Evolutionary conservation across 257 asterid species (phyloP), one percentile per base, ranked within the genome.

Genomic region (Ilex asprella): DNA sequence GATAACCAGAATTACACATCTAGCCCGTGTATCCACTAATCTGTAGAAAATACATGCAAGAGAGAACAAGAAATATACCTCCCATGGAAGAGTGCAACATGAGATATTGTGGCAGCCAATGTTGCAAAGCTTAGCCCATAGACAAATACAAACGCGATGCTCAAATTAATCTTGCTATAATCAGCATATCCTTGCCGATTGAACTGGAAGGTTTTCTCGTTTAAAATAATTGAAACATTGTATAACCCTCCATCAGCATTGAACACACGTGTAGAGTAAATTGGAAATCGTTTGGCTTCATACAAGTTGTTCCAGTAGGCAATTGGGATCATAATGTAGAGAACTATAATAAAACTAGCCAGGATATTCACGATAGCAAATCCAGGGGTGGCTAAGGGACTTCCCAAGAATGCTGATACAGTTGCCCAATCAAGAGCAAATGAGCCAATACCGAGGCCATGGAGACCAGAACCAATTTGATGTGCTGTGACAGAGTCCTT

Each of bases 361-460:
- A 86, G 47, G 71, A 75, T 75, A 70, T 86, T 86, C 63, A 83
- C 39, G 3, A 86, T 76, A 27, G 94, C 90, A 59, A 86, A 86
- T 2, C 83, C 94, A 6, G 94, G 94, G 5, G 94, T 83, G 10
- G 88, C 94, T 2, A 86, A 55, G 0, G 94, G 94, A 66, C 94
- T 86, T 70, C 84, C 88, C 0, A 76, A 73, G 21, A 86, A 86
- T 35, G 79, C 82, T 11, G 86, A 90, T 9, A 80, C 75, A 0
- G 94, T 79, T 0, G 94, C 30, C 94, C 94, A 86, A 31, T 86
- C 94, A 0, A 86, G 53, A 0, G 80, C 90, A 65, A 82, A 70
- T 1, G 93, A 82, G 56, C 89, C 93, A 3, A 85, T 14, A 6
- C 93, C 93, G 0, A 85, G 70, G 46, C 93, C 93, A 12, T 59